Evolutionary conservation across 805 yeast genomes (phyloP), one percentile per base, ranked within the genome.

Genomic region (Isabelozyma pseudorhagii): DNA sequence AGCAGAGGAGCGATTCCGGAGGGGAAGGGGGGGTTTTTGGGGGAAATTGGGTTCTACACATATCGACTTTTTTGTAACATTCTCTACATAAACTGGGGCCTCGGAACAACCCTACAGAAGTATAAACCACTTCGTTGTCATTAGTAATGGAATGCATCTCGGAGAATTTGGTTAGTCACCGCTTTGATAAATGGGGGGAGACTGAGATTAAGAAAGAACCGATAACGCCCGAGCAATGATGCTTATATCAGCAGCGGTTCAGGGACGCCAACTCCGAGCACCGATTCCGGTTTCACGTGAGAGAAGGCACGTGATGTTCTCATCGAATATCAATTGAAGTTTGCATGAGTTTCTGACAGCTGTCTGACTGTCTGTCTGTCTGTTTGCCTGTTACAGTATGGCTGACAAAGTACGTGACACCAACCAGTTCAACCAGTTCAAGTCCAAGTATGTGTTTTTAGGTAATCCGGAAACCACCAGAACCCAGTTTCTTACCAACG

Each of bases 401-500:
- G 74, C 78, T 11, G 78, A 74, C 55, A 74, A 74, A 54, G 66
- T 69, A 29, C 60, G 67, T 46, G 79, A 74, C 14, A 51, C 54
- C 44, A 68, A 67, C 52, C 72, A 69, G 58, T 72, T 62, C 50
- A 57, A 59, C 47, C 61, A 55, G 44, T 65, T 63, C 21, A 72
- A 71, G 51, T 55, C 81, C 41, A 82, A 85, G 59, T 83, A 87
- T 60, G 71, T 85, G 18, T 96, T 96, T 1, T 64, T 92, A 1
- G 97, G 97, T 0, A 77, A 82, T 59, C 77, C 91, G 8, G 84
- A 82, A 47, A 90, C 96, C 0, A 73, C 85, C 0, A 72, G 84
- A 46, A 68, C 70, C 13, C 93, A 88, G 63, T 92, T 93, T 81
- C 58, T 84, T 52, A 66, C 78, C 5, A 88, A 87, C 57, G 72